A percentile compares a stretch with the other conserved stretches of the same genome.
Conservation (phyloP, 1,284 basidiomycete genomes). For the Sanghuangporus weigelae region DNA sequence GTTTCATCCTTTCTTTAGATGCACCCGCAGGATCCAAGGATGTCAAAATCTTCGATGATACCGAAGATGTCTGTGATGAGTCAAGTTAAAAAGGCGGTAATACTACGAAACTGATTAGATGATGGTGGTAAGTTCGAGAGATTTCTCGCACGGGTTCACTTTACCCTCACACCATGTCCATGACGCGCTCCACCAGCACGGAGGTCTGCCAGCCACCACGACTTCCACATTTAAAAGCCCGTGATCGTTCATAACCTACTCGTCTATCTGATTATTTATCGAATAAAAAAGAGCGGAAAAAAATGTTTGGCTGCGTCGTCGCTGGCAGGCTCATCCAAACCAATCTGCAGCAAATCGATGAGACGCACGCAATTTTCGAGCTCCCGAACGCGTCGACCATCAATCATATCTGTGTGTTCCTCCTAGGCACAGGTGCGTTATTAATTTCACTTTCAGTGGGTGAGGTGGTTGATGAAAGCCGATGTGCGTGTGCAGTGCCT, state of each 20-base stretch:
- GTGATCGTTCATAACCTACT: not conserved
- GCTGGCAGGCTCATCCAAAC: slow-evolving; percentile 75
- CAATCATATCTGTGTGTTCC: slow-evolving; percentile 87
- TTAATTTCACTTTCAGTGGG: not conserved
- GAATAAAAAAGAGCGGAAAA: not conserved
- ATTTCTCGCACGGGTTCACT: not conserved
- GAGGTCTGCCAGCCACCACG: not conserved
- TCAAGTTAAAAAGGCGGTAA: no score
- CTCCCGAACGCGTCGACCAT: slow-evolving; percentile 72
- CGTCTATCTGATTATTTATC: not conserved
- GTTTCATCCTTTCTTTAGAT: not conserved
- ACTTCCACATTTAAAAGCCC: not conserved
- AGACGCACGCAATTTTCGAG: slow-evolving; percentile 82
- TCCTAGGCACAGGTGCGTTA: slow-evolving; percentile 73
- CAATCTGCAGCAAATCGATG: slow-evolving; percentile 72
- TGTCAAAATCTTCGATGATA: no score
- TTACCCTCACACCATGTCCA: slow-evolving; percentile 1
- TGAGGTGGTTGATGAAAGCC: not conserved
- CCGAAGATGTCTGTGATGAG: no score
- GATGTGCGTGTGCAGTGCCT: slow-evolving; percentile 43
- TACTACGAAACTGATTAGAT: not conserved
- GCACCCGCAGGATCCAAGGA: not conserved
- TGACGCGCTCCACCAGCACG: not conserved
- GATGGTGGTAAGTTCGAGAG: slow-evolving; percentile 10
- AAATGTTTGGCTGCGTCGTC: slow-evolving; percentile 74